Conservation (phyloP, 2,329 filamentous ascomycete genomes). For the Kalmusia sp. region DNA sequence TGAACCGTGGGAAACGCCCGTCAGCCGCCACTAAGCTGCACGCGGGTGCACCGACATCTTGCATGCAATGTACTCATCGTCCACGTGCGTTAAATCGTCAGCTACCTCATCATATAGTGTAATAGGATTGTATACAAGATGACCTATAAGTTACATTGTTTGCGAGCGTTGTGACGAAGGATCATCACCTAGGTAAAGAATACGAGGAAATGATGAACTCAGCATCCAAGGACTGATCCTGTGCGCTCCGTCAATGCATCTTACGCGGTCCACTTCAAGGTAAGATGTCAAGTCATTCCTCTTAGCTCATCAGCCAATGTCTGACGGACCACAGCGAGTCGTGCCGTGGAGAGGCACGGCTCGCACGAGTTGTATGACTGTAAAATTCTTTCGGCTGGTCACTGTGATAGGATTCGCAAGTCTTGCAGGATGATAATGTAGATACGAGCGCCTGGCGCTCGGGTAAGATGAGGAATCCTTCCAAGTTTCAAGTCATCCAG, state of each 20-base stretch:
- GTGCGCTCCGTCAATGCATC: not conserved
- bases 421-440: conserved; percentile 8
- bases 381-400: not conserved
- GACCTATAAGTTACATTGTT: not conserved
- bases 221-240: not conserved
- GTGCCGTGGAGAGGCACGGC: too few species aligned
- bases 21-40: conserved; percentile 25
- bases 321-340: too few species aligned
- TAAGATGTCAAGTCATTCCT: not conserved
- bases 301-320: too few species aligned
- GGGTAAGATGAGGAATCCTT: not conserved
- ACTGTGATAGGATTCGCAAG: not conserved
- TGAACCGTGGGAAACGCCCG: conserved; percentile 11
- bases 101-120: not conserved
- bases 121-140: not conserved
- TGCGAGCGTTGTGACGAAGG: not conserved
- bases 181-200: not conserved
- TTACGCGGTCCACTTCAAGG: not conserved
- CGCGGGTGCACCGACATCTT: conserved; percentile 11
- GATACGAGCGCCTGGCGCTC: not conserved
- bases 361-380: not conserved
- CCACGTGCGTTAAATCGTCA: not conserved
- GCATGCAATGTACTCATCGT: conserved; percentile 10
- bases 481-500: not conserved
- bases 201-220: not conserved